Base-by-base conservation (phyloP, 2,329 filamentous ascomycete genomes). In the Dendryphion nanum region DNA sequence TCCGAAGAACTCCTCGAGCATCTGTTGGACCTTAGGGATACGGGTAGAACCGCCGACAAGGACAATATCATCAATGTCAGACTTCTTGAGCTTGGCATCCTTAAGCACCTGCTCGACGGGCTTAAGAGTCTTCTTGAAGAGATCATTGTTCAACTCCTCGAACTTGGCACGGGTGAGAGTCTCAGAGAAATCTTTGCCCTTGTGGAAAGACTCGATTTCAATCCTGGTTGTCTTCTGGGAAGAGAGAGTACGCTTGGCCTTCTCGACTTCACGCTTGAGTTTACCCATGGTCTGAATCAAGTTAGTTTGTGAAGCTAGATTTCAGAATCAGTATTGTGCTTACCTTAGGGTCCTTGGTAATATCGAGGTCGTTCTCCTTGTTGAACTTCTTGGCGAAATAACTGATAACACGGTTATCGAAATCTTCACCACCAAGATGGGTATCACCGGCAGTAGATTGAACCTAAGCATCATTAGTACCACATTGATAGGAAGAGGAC, bases 71-170 rank as follows among this genome's bases (percentile, higher is more conserved):
- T 96, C 83, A 58, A 98, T 81, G 60, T 97, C 90, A 47, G 73
- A 75, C 85, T 96, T 97, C 83, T 91, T 91, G 61, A 96, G 79
- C 79, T 96, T 95, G 69, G 90, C 89, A 59, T 97, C 93, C 79
- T 95, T 95, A 66, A 98, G 81, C 55, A 97, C 93, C 80, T 96
- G 90, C 77, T 97, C 89, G 54, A 97, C 93, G 41, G 93, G 91
- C 83, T 96, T 95, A 53, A 97, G 82, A 42, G 93, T 97, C 82
- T 93, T 95, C 85, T 95, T 95, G 85, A 97, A 97, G 47, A 97
- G 84, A 63, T 97, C 91, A 59, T 90, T 90, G 86, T 97, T 97
- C 61, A 97, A 82, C 75, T 97, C 91, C 76, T 98, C 93, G 63
- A 98, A 97, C 81, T 97, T 97, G 79, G 93, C 93, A 59, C 91